These are phyloP conservation scores for Desmodesmus armatus DNA, from an alignment of 139 green algal species.

Conservation along the genomic window DNA sequence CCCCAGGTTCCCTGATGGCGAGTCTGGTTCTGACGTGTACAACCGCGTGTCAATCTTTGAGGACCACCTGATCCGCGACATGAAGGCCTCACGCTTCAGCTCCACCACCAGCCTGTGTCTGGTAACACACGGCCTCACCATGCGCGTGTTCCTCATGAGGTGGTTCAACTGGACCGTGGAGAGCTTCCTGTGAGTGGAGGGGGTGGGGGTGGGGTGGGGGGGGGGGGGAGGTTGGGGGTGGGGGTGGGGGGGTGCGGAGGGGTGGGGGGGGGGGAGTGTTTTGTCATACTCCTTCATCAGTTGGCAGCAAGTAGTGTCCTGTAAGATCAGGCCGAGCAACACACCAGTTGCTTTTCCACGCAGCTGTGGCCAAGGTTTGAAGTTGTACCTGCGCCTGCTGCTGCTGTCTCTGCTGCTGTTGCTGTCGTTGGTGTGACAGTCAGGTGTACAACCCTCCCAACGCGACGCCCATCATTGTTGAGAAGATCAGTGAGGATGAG, in stretches of 20 bases:
- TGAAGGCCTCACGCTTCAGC: slow-evolving; percentile 66
- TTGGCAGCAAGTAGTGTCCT: too few relatives aligned
- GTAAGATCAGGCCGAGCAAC: too few relatives aligned
- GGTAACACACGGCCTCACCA: slow-evolving; percentile 82
- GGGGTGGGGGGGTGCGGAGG: not conserved
- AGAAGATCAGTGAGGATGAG: slow-evolving; percentile 44
- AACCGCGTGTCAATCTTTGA: slow-evolving; percentile 86
- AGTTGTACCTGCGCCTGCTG: too few relatives aligned
- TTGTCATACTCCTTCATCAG: not conserved
- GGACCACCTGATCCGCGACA: slow-evolving; percentile 57
- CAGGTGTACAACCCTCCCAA: slow-evolving; percentile 85
- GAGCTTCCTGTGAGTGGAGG: slow-evolving; percentile 76
- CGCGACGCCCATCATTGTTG: slow-evolving; percentile 52
- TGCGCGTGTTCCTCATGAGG: slow-evolving; percentile 86
- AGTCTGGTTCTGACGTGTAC: slow-evolving; percentile 88
- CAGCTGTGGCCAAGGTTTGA: too few relatives aligned
- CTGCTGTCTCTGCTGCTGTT: not conserved
- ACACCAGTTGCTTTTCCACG: not conserved
- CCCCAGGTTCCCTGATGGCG: slow-evolving; percentile 86
- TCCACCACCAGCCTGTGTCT: slow-evolving; percentile 72
- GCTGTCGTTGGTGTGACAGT: not conserved
- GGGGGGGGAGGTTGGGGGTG: not conserved
- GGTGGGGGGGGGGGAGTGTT: not conserved
- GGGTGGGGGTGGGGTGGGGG: not conserved
- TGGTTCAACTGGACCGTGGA: slow-evolving; percentile 85